Percentiles rank a stretch among this genome's conserved stretches.
Evolutionary conservation across 306 rosid genomes (phyloP).

Genomic region (Cucurbita argyrosperma): DNA sequence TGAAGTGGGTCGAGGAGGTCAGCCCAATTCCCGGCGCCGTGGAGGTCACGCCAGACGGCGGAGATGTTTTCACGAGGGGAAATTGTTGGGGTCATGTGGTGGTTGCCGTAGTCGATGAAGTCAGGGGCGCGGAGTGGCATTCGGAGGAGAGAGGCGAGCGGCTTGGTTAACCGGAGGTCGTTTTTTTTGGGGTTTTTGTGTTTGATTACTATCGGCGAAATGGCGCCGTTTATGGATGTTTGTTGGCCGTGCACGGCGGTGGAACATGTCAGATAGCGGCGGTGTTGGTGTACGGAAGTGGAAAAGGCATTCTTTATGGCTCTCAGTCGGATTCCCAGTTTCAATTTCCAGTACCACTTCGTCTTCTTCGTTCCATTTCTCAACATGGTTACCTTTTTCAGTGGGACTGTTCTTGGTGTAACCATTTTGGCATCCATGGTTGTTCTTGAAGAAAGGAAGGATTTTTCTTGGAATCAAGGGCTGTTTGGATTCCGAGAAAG

Average conservation of each 20-base stretch:
- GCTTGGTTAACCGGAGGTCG: neutral
- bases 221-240: neutral
- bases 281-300: neutral
- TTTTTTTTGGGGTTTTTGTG: neutral
- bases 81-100: slow-evolving; percentile 24
- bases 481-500: neutral
- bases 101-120: slow-evolving; percentile 7
- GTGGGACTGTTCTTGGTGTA: neutral
- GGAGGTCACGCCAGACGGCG: slow-evolving; percentile 36
- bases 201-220: neutral
- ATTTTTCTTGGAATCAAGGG: neutral
- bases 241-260: neutral
- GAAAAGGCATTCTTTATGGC: neutral
- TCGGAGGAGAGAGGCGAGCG: slow-evolving; percentile 9
- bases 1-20: slow-evolving; percentile 38
- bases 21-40: slow-evolving; percentile 34
- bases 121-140: slow-evolving; percentile 3
- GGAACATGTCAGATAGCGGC: slow-evolving; percentile 3
- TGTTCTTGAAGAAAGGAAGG: neutral
- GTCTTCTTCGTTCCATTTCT: slow-evolving; percentile 6
- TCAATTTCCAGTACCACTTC: slow-evolving; percentile 8
- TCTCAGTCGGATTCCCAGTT: neutral
- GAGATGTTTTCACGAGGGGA: slow-evolving; percentile 48
- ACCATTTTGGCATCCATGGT: neutral
- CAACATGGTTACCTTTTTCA: neutral